Base-by-base conservation (phyloP, 768 basidiomycete species). In the Lactarius sp. region DNA sequence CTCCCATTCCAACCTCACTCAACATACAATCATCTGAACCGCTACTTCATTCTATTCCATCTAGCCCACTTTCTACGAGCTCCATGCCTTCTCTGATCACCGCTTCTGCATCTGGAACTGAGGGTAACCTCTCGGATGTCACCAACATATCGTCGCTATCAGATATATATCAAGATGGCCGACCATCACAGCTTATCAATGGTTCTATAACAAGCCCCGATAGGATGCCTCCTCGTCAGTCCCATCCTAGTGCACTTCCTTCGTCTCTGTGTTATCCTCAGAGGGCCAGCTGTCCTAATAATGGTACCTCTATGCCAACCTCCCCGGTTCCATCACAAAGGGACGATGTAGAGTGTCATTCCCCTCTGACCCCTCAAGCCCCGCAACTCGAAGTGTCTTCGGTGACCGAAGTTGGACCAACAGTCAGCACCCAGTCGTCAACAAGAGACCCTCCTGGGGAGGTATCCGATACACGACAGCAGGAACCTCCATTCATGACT, bases 401-500 rank as follows among this genome's bases (percentile, higher is more conserved):
- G 18, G 20, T 60, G 27, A 22, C 37, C 13, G 52, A 66, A 41
- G 18, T 46, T 12, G 37, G 47, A 14, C 13, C 41, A 42, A 46
- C n/a, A 1, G 9, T 51, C 20, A 33, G 44, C 31, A 20, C 31
- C 18, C 57, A 16, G 42, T 33, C 52, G 9, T 34, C 50, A 16
- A 39, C 56, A 41, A 27, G 53, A 6, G 56, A 53, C n/a, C 22
- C 42, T 20, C 18, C 41, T 8, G 46, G 20, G 10, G 53, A 47
- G 42, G 31, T 47, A 16, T 20, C 10, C 31, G 53, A 58, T 33
- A 60, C 56, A 33, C 53, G 59, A 52, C 65, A 52, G 14, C 61
- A 59, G 44, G 60, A 73, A 34, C 74, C 74, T 27, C 74, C 74
- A 4, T 73, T 75, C 67, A 65, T 70, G 65, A 75, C 74, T 2